phyloP scores from a whole-genome alignment of 2,329 filamentous ascomycete species.

The Aspergillus sp. region DNA sequence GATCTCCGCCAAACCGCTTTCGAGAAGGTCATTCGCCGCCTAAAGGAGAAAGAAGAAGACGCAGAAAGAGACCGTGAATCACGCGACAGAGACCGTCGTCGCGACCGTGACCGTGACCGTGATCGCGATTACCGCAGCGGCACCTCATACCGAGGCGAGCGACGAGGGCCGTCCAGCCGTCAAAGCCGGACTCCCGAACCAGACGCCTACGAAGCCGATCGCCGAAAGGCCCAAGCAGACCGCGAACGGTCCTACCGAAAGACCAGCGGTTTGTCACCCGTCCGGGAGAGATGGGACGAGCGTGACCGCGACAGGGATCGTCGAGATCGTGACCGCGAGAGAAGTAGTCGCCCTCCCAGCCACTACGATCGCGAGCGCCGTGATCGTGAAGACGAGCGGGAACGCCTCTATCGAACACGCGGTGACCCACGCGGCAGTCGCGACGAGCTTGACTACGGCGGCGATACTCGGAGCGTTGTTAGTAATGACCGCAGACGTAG shows the following conservation, averaged over 20 bases:
- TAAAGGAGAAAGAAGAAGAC: slow-evolving; percentile 90
- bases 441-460: slow-evolving; percentile 90
- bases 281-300: slow-evolving; percentile 40
- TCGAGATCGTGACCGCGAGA: slow-evolving; percentile 41
- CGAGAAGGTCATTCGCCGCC: slow-evolving; percentile 84
- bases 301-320: slow-evolving; percentile 40
- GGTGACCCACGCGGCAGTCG: slow-evolving; percentile 77
- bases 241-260: slow-evolving; percentile 92
- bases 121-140: slow-evolving; percentile 56
- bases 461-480: slow-evolving; percentile 59
- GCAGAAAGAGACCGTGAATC: slow-evolving; percentile 61
- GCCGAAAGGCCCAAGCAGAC: slow-evolving; percentile 88
- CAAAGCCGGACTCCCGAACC: slow-evolving; percentile 85
- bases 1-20: slow-evolving; percentile 81
- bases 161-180: slow-evolving; percentile 49
- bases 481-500: slow-evolving; percentile 71
- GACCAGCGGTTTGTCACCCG: slow-evolving; percentile 61
- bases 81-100: slow-evolving; percentile 49
- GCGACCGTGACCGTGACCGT: slow-evolving; percentile 58
- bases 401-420: slow-evolving; percentile 78
- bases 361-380: slow-evolving; percentile 80
- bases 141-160: slow-evolving; percentile 35
- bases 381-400: slow-evolving; percentile 85
- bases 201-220: slow-evolving; percentile 93
- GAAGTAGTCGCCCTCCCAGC: slow-evolving; percentile 31